These are phyloP conservation scores for Bretziella fagacearum DNA, from an alignment of 2,329 filamentous ascomycete genomes.

Conservation along the genomic window DNA sequence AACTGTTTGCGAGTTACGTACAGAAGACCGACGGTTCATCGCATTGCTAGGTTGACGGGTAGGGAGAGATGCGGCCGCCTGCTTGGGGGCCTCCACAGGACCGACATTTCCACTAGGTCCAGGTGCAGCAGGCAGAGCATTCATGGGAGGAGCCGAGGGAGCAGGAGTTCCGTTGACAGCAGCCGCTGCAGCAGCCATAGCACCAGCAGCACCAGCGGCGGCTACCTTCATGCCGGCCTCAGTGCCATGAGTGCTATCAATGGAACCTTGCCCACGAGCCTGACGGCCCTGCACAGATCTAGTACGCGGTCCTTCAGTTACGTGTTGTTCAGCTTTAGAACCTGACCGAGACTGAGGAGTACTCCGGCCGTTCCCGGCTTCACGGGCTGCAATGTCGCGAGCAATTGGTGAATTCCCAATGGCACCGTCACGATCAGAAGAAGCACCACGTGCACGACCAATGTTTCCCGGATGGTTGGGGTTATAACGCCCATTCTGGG, in stretches of 20 bases:
- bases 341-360: slow-evolving; percentile 13
- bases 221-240: slow-evolving; percentile 34
- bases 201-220: slow-evolving; percentile 25
- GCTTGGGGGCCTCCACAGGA: slow-evolving; percentile 10
- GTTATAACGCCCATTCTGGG: slow-evolving; percentile 27
- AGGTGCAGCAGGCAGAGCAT: slow-evolving; percentile 6
- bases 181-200: slow-evolving; percentile 18
- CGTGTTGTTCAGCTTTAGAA: slow-evolving; percentile 12
- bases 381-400: background rate
- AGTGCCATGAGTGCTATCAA: slow-evolving; percentile 42
- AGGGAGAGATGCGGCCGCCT: slow-evolving; percentile 40
- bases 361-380: slow-evolving; percentile 5
- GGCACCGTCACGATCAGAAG: slow-evolving; percentile 26
- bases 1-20: slow-evolving; percentile 48
- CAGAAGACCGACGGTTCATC: slow-evolving; percentile 41
- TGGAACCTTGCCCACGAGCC: slow-evolving; percentile 40
- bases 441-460: slow-evolving; percentile 32
- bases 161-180: slow-evolving; percentile 4
- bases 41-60: slow-evolving; percentile 40
- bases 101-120: background rate
- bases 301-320: slow-evolving; percentile 8
- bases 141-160: slow-evolving; percentile 7
- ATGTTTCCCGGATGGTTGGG: slow-evolving; percentile 24
- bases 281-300: slow-evolving; percentile 12
- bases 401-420: slow-evolving; percentile 8